Conservation (phyloP, 768 basidiomycete species). For the Suillus sp. region DNA sequence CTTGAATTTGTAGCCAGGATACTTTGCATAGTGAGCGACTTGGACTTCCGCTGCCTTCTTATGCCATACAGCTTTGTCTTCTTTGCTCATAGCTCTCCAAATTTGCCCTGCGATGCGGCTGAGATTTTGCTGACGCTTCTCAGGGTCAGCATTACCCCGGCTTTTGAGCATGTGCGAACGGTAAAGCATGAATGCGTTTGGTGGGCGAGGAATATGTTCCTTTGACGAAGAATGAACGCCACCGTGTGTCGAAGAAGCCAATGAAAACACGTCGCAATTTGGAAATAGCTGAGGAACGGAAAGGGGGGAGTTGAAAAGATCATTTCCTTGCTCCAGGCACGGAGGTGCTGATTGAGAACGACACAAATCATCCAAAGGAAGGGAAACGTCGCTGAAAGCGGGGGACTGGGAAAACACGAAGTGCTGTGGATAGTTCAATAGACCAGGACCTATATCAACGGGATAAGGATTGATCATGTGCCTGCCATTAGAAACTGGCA, state of each 20-base stretch:
- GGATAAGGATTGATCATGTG: background rate
- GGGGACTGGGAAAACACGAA: slow-evolving; percentile 1
- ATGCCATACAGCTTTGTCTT: slow-evolving; percentile 40
- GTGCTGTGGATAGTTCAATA: background rate
- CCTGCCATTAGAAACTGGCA: background rate
- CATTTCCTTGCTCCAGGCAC: slow-evolving; percentile 1
- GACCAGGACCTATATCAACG: background rate
- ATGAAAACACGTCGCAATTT: background rate
- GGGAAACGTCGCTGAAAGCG: slow-evolving; percentile 2
- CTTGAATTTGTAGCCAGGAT: slow-evolving; percentile 33
- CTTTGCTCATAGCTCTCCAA: slow-evolving; percentile 47
- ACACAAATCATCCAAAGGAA: slow-evolving; percentile 7
- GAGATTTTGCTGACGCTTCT: slow-evolving; percentile 57
- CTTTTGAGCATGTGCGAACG: slow-evolving; percentile 52
- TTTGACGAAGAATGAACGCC: background rate
- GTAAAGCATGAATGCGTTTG: slow-evolving; percentile 63
- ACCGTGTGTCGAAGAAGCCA: background rate
- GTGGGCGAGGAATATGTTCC: slow-evolving; percentile 46
- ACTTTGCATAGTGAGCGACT: slow-evolving; percentile 31
- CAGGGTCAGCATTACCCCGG: slow-evolving; percentile 44
- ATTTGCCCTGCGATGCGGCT: slow-evolving; percentile 53
- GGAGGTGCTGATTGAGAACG: slow-evolving; percentile 19
- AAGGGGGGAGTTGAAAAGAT: slow-evolving; percentile 1
- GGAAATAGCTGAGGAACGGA: slow-evolving; percentile 3
- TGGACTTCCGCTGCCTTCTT: slow-evolving; percentile 30